A percentile compares a stretch with the other conserved stretches of the same genome.
phyloP scores from a whole-genome alignment of 2,329 filamentous ascomycete species.

The Diaporthe longicolla region DNA sequence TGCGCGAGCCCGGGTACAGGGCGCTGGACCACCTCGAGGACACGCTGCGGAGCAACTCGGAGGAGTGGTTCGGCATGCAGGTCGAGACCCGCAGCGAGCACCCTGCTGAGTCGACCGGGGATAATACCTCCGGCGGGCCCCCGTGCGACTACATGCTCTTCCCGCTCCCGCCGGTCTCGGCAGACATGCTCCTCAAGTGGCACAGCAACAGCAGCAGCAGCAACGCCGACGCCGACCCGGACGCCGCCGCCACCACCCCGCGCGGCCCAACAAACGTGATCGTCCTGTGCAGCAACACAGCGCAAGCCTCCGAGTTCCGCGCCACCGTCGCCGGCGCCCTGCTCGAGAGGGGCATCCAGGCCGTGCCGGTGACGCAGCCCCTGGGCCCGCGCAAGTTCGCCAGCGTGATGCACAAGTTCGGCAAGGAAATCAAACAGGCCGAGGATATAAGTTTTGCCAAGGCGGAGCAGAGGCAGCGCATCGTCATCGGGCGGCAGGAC shows the following conservation, averaged over 20 bases:
- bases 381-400: constrained; percentile 36
- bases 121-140: no score
- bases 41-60: constrained; percentile 49
- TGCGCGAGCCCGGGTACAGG: constrained; percentile 41
- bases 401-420: constrained; percentile 32
- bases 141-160: constrained; percentile 28
- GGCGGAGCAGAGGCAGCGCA: constrained; percentile 5
- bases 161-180: constrained; percentile 45
- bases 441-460: background rate
- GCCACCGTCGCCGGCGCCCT: constrained; percentile 23
- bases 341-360: constrained; percentile 32
- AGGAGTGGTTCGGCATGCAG: constrained; percentile 54
- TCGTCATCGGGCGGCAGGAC: constrained; percentile 36
- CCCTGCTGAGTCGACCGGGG: background rate
- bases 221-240: no score
- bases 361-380: constrained; percentile 36
- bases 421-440: background rate
- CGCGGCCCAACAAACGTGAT: constrained; percentile 14
- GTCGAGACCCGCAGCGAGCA: constrained; percentile 44
- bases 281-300: constrained; percentile 31
- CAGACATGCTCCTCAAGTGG: constrained; percentile 31
- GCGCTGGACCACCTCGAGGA: constrained; percentile 47
- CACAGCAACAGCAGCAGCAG: background rate
- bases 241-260: no score
- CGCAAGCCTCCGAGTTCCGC: constrained; percentile 29